Evolutionary conservation across 2,329 filamentous ascomycete species (phyloP), one percentile per base, ranked within the genome.

Genomic region (Sodiomyces alkalinus): DNA sequence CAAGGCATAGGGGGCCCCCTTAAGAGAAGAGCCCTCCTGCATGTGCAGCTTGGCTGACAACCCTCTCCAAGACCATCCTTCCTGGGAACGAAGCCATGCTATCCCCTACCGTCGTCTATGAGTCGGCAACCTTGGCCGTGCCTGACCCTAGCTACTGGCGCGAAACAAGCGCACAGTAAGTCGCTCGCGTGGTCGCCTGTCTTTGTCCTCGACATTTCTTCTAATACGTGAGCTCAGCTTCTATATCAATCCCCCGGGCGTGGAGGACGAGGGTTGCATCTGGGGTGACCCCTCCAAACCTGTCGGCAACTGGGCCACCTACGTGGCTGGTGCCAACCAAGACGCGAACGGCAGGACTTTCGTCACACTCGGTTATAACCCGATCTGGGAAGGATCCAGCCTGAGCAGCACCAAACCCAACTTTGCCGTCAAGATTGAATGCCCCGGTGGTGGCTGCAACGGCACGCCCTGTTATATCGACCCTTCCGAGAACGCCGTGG

Each of bases 41-140:
- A n/a, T n/a, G n/a, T n/a, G n/a, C n/a, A n/a, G n/a, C n/a, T n/a
- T n/a, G n/a, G n/a, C n/a, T n/a, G n/a, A n/a, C n/a, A n/a, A n/a
- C n/a, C n/a, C n/a, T n/a, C n/a, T n/a, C n/a, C n/a, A n/a, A n/a
- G n/a, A 25, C 23, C 23, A 25, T 83, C 10, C 53, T 85, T 35
- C 80, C 80, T 12, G 80, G 80, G 27, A 77, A 82, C 42, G 80
- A 86, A 55, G 75, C 75, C 35, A 86, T 86, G 79, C 60, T 85
- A 40, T 85, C 85, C 42, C 78, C 79, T 11, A 86, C 78, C n/a
- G 51, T 73, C 36, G 73, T 85, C 26, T 44, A 59, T 14, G 54
- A 59, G 36, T 50, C 48, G 7, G 58, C 60, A n/a, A 64, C 62
- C 17, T 58, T 87, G 30, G 78, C 80, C 27, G 78, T 86, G 19